Percentiles rank a stretch among this genome's conserved stretches.
Evolutionary conservation across 805 yeast genomes (phyloP).

Genomic region (Helenozyma baotianmanensis): DNA sequence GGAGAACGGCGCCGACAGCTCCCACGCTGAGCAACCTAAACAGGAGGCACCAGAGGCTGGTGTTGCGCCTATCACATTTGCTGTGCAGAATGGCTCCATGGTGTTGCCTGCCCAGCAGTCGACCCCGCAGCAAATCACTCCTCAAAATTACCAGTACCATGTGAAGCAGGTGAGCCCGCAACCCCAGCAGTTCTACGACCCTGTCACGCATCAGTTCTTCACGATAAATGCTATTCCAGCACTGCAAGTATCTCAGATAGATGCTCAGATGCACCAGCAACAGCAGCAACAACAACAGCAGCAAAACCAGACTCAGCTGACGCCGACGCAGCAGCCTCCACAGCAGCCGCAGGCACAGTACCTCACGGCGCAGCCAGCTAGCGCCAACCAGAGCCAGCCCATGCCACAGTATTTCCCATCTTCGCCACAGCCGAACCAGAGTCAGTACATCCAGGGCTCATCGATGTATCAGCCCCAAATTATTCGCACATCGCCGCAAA

Average conservation of each 20-base stretch:
- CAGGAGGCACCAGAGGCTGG: too few relatives aligned
- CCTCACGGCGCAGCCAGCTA: background rate
- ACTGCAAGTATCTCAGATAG: constrained; percentile 18
- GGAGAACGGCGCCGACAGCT: too few relatives aligned
- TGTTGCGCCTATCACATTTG: too few relatives aligned
- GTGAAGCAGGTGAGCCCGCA: constrained; percentile 22
- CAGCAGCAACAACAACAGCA: too few relatives aligned
- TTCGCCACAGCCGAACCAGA: constrained; percentile 26
- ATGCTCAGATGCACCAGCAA: constrained; percentile 5
- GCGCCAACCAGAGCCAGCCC: constrained; percentile 8
- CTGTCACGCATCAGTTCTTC: constrained; percentile 40
- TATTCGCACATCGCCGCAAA: constrained; percentile 4
- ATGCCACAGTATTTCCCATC: constrained; percentile 36
- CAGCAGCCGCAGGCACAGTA: constrained; percentile 1
- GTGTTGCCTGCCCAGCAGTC: background rate
- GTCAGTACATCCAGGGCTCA: constrained; percentile 8
- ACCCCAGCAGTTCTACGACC: constrained; percentile 41
- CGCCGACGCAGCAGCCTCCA: constrained; percentile 1
- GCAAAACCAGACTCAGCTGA: constrained; percentile 10
- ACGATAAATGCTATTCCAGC: constrained; percentile 35
- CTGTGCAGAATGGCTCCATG: background rate
- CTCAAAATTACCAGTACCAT: constrained; percentile 19
- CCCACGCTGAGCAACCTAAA: background rate
- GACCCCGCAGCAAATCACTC: constrained; percentile 14
- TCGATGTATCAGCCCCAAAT: constrained; percentile 6